These are phyloP conservation scores for Boletus sensibilis DNA, from an alignment of 768 basidiomycete species.

Conservation along the genomic window DNA sequence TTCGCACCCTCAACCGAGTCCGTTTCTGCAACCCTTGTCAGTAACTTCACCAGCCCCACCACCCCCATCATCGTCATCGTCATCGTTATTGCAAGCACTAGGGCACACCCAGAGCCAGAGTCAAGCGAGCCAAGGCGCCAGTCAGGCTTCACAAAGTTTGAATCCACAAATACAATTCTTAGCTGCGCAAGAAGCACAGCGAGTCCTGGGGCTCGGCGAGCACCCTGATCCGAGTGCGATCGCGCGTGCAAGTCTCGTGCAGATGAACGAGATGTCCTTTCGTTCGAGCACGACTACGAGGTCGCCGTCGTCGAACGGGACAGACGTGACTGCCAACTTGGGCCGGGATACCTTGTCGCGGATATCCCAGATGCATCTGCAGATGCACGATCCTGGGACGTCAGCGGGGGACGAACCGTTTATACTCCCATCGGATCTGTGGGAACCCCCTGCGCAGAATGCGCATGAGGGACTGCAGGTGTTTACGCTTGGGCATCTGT, in stretches of 20 bases:
- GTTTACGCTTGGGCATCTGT: slow-evolving; percentile 75
- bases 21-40: slow-evolving; percentile 26
- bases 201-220: slow-evolving; percentile 39
- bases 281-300: slow-evolving; percentile 24
- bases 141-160: slow-evolving; percentile 5
- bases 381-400: slow-evolving; percentile 34
- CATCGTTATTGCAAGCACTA: slow-evolving; percentile 27
- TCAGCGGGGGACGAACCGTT: slow-evolving; percentile 30
- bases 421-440: slow-evolving; percentile 25
- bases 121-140: slow-evolving; percentile 2
- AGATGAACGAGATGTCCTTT: slow-evolving; percentile 74
- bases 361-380: slow-evolving; percentile 49
- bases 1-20: slow-evolving; percentile 29
- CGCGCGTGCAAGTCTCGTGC: slow-evolving; percentile 65
- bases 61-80: slow-evolving; percentile 17
- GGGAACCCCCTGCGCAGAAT: slow-evolving; percentile 29
- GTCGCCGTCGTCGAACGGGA: slow-evolving; percentile 18
- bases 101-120: slow-evolving; percentile 15
- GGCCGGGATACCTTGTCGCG: slow-evolving; percentile 49
- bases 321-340: slow-evolving; percentile 11
- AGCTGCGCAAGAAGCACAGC: slow-evolving; percentile 55
- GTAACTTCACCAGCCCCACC: slow-evolving; percentile 20
- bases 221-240: slow-evolving; percentile 54
- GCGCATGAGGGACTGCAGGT: slow-evolving; percentile 71
- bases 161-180: slow-evolving; percentile 43